These are phyloP conservation scores for Coemansia sp. DNA, from an alignment of 192 early-diverging fungal species.

Conservation along the genomic window DNA sequence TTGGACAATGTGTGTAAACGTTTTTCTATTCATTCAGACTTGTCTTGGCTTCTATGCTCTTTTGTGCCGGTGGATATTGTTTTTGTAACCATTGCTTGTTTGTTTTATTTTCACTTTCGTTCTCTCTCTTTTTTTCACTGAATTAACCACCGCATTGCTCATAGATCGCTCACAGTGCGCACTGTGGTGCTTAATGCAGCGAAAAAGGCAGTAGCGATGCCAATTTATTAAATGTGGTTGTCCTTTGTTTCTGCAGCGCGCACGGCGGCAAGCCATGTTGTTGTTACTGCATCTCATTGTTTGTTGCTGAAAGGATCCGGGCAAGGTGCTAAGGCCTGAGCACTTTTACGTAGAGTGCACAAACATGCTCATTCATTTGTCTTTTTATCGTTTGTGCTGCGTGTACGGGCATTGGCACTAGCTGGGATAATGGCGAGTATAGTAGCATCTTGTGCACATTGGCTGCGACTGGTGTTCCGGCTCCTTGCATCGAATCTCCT, in stretches of 20 bases:
- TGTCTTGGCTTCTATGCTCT: not conserved
- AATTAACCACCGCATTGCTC: too few species aligned
- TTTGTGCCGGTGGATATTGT: too few species aligned
- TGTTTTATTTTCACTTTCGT: not conserved
- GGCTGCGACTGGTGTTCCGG: not conserved
- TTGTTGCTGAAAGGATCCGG: not conserved
- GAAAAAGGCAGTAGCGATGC: not conserved
- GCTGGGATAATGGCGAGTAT: not conserved
- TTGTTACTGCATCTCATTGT: not conserved
- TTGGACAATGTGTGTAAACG: not conserved
- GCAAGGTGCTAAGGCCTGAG: not conserved
- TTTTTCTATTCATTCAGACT: not conserved
- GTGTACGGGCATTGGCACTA: not conserved
- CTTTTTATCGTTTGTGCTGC: not conserved
- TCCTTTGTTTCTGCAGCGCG: not conserved
- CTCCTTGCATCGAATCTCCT: not conserved
- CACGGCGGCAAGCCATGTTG: not conserved
- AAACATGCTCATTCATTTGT: not conserved
- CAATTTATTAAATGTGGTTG: constrained; percentile 2
- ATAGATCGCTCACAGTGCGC: too few species aligned
- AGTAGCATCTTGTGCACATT: not conserved
- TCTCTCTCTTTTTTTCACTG: not conserved
- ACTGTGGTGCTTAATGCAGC: not conserved
- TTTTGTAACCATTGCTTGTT: too few species aligned
- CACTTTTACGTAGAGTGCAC: not conserved